A percentile compares a stretch with the other conserved stretches of the same genome.
Conservation (phyloP, 192 early-diverging fungal genomes). For the Lunasporangiospora selenospora region DNA sequence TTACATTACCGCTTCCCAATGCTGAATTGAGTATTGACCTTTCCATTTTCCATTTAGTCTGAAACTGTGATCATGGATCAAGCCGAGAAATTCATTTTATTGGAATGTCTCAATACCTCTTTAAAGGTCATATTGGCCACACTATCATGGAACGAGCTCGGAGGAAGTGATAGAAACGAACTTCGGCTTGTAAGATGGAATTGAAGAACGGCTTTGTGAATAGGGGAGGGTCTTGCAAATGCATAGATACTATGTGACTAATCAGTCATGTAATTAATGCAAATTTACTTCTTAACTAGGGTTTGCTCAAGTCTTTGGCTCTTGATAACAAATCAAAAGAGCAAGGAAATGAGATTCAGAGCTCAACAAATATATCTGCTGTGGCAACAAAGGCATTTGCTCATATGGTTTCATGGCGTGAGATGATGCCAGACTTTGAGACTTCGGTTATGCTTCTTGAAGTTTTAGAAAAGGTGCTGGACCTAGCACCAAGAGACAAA, state of each 20-base stretch:
- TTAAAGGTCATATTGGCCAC: slow-evolving; percentile 15
- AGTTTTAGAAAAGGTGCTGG: slow-evolving; percentile 45
- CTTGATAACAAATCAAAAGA: slow-evolving; percentile 11
- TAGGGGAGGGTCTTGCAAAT: too few relatives aligned
- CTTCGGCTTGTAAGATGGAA: slow-evolving; percentile 18
- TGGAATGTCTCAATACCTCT: slow-evolving; percentile 17
- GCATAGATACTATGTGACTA: too few relatives aligned
- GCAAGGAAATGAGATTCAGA: slow-evolving; percentile 7
- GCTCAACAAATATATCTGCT: slow-evolving; percentile 24
- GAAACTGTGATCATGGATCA: slow-evolving; percentile 24
- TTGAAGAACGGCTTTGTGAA: too few relatives aligned
- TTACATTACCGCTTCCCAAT: too few relatives aligned
- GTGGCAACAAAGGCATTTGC: slow-evolving; percentile 41
- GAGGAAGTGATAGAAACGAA: slow-evolving; percentile 31
- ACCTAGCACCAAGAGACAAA: slow-evolving; percentile 30
- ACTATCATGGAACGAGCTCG: slow-evolving; percentile 40
- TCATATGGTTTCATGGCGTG: slow-evolving; percentile 41
- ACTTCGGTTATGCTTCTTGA: slow-evolving; percentile 50
- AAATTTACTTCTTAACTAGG: background rate
- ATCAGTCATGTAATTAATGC: background rate
- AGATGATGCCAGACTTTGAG: slow-evolving; percentile 50
- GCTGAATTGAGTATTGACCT: too few relatives aligned
- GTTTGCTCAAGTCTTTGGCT: slow-evolving; percentile 28
- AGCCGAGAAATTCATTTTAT: background rate
- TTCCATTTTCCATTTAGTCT: too few relatives aligned